These are phyloP conservation scores for Populus hybrid DNA, from an alignment of 441 rosid species.

Conservation along the genomic window DNA sequence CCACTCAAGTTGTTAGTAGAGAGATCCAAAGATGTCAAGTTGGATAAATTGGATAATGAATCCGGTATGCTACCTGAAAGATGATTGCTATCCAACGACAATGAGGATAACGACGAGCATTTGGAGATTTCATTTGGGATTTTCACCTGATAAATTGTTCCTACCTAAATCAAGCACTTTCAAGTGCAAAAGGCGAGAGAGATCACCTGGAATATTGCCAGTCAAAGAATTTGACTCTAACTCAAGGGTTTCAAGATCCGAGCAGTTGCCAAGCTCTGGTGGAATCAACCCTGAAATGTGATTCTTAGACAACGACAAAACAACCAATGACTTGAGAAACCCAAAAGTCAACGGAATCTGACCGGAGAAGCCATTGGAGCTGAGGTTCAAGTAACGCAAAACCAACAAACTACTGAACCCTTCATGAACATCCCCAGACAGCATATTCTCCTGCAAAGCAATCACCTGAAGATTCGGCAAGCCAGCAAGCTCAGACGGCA, in stretches of 20 bases:
- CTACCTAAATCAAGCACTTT: conserved; percentile 62
- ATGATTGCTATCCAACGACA: conserved; percentile 60
- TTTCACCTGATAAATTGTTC: conserved; percentile 71
- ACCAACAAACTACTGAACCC: conserved; percentile 84
- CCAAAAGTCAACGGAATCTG: conserved; percentile 71
- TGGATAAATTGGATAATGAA: conserved; percentile 50
- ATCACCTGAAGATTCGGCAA: conserved; percentile 83
- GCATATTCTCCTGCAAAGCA: conserved; percentile 76
- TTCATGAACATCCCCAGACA: conserved; percentile 76
- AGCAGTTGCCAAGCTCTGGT: conserved; percentile 78
- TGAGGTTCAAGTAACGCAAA: conserved; percentile 66
- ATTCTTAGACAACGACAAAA: conserved; percentile 72
- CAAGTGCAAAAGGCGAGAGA: conserved; percentile 53
- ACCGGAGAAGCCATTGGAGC: conserved; percentile 67
- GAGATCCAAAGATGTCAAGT: conserved; percentile 65
- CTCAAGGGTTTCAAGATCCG: conserved; percentile 76
- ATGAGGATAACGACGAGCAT: conserved; percentile 44
- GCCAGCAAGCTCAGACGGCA: conserved; percentile 74
- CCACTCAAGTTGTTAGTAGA: conserved; percentile 78
- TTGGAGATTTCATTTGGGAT: conserved; percentile 54
- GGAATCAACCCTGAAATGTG: conserved; percentile 67
- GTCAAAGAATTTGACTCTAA: conserved; percentile 54
- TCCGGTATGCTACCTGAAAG: conserved; percentile 68
- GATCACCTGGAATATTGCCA: conserved; percentile 69
- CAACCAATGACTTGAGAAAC: conserved; percentile 59